Percentiles rank a stretch among this genome's conserved stretches.
These are phyloP conservation scores for Aspergillus brunneoviolaceus DNA, from an alignment of 2,329 filamentous ascomycete species.

Conservation along the genomic window DNA sequence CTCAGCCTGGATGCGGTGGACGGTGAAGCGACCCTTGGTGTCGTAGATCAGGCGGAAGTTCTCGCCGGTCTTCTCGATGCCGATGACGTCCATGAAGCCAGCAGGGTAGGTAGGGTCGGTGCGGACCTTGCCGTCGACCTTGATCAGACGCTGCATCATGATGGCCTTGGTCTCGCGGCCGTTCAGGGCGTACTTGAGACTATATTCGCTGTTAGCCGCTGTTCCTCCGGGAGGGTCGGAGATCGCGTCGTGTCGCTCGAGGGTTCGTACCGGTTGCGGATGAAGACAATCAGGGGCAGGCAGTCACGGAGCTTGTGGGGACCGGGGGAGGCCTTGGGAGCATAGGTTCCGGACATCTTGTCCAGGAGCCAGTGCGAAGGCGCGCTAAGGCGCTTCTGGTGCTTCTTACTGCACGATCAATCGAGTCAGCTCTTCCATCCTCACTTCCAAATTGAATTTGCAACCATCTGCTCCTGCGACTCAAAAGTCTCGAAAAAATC, in stretches of 20 bases:
- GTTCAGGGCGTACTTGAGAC: constrained; percentile 99
- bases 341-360: constrained; percentile 93
- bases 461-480: not conserved
- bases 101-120: constrained; percentile 97
- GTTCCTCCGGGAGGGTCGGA: not conserved
- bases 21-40: constrained; percentile 99
- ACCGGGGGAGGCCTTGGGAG: constrained; percentile 71
- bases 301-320: constrained; percentile 99
- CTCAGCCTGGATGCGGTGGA: constrained; percentile 98
- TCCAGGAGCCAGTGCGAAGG: constrained; percentile 99
- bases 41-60: constrained; percentile 99
- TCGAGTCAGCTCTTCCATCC: constrained; percentile 25
- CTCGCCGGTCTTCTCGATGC: constrained; percentile 99
- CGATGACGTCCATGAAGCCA: constrained; percentile 99
- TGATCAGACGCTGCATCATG: constrained; percentile 99
- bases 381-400: constrained; percentile 99
- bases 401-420: constrained; percentile 75
- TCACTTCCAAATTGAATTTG: not conserved
- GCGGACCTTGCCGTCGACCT: constrained; percentile 99
- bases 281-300: constrained; percentile 98
- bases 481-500: not conserved
- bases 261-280: constrained; percentile 64
- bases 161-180: constrained; percentile 95
- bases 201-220: constrained; percentile 49
- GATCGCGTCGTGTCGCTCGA: not conserved